These are phyloP conservation scores for Geranium brycei DNA, from an alignment of 345 rosid genomes.

Conservation along the genomic window DNA sequence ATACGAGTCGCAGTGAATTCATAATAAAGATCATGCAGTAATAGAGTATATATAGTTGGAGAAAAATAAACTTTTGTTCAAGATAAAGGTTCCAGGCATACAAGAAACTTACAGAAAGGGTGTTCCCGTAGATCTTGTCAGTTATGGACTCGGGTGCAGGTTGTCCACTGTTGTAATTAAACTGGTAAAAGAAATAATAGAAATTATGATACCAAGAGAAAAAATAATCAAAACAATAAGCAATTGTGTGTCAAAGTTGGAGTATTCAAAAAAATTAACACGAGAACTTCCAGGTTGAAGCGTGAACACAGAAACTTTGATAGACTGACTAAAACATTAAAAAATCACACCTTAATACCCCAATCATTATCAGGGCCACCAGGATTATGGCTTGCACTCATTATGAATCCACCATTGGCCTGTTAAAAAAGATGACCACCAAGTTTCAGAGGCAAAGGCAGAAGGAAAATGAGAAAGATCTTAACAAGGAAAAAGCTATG, in stretches of 20 bases:
- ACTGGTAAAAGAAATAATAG: constrained; percentile 26
- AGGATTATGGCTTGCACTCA: constrained; percentile 97
- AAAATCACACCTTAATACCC: constrained; percentile 74
- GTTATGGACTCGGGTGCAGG: constrained; percentile 90
- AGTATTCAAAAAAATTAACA: no score
- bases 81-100: constrained; percentile 6
- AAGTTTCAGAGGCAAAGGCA: background rate
- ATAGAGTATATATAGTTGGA: no score
- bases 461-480: constrained; percentile 1
- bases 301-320: no score
- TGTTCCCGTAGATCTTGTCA: constrained; percentile 90
- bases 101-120: constrained; percentile 64
- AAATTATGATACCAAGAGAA: background rate
- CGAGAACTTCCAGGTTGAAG: no score
- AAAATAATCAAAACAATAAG: no score
- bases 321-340: background rate
- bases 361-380: constrained; percentile 93
- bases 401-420: constrained; percentile 93
- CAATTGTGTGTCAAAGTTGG: no score
- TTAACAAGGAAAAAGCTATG: background rate
- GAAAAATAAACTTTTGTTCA: background rate
- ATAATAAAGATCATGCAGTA: no score
- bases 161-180: constrained; percentile 89
- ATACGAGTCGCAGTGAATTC: no score
- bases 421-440: constrained; percentile 11